phyloP scores from a whole-genome alignment of 2,329 filamentous ascomycete species.

The Fusarium napiforme region DNA sequence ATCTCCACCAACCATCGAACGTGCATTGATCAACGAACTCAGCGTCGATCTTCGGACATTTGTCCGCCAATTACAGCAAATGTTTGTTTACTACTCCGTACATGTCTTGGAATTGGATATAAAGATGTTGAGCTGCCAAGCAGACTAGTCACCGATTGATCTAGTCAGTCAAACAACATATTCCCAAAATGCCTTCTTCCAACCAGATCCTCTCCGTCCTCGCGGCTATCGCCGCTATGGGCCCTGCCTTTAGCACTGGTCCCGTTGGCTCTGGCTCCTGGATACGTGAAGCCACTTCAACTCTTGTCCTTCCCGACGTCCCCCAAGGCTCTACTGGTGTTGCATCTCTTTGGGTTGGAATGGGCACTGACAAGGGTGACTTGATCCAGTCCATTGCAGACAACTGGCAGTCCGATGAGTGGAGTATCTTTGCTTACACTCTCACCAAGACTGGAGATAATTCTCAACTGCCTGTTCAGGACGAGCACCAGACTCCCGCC shows the following conservation, averaged over 20 bases:
- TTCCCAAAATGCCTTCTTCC: slow-evolving; percentile 30
- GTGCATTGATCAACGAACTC: slow-evolving; percentile 16
- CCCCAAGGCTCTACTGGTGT: slow-evolving; percentile 52
- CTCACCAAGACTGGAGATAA: slow-evolving; percentile 49
- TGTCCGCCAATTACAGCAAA: slow-evolving; percentile 8
- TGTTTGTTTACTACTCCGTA: background rate
- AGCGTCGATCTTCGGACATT: background rate
- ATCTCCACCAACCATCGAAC: slow-evolving; percentile 8
- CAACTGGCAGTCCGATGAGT: slow-evolving; percentile 46
- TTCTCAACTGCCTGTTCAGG: slow-evolving; percentile 31
- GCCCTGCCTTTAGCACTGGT: slow-evolving; percentile 56
- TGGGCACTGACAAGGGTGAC: slow-evolving; percentile 59
- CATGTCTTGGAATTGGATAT: background rate
- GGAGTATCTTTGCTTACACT: slow-evolving; percentile 57
- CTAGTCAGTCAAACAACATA: background rate
- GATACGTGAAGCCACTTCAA: slow-evolving; percentile 57
- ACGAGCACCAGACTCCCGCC: slow-evolving; percentile 22
- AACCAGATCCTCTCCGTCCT: slow-evolving; percentile 29
- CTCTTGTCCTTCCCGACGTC: slow-evolving; percentile 53
- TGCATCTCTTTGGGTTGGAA: slow-evolving; percentile 59
- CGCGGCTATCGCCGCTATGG: slow-evolving; percentile 44
- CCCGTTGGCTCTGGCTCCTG: slow-evolving; percentile 53
- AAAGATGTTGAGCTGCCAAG: background rate
- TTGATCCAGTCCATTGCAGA: slow-evolving; percentile 60
- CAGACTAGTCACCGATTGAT: background rate